phyloP scores from a whole-genome alignment of 495 filamentous ascomycete genomes.

The Platismatia glauca region DNA sequence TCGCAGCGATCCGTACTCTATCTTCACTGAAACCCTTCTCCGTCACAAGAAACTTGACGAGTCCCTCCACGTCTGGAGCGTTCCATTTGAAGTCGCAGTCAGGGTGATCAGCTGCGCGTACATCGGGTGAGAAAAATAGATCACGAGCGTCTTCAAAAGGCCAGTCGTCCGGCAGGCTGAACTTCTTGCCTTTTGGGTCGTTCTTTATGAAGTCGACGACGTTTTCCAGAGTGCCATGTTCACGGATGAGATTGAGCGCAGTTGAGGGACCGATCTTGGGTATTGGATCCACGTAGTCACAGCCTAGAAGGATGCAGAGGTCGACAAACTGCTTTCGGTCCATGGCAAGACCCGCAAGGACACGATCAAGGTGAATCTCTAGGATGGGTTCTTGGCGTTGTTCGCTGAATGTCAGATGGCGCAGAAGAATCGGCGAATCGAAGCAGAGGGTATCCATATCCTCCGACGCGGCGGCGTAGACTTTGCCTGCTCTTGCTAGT shows the following conservation, averaged over 20 bases:
- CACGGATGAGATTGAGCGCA: constrained; percentile 84
- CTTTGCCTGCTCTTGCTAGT: constrained; percentile 84
- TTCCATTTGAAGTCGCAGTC: constrained; percentile 98
- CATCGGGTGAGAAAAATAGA: constrained; percentile 83
- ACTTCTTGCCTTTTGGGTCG: constrained; percentile 63
- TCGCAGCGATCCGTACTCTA: constrained; percentile 67
- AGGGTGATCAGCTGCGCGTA: constrained; percentile 72
- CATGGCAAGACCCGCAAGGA: constrained; percentile 77
- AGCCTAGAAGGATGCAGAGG: constrained; percentile 94
- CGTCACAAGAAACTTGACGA: constrained; percentile 76
- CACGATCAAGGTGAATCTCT: constrained; percentile 80
- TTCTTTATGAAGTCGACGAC: constrained; percentile 69
- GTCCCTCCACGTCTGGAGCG: constrained; percentile 76
- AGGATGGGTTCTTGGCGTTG: constrained; percentile 96
- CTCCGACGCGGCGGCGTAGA: constrained; percentile 92
- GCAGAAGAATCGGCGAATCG: constrained; percentile 77
- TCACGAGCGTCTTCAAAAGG: constrained; percentile 84
- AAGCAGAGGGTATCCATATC: constrained; percentile 99
- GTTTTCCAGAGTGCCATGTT: constrained; percentile 77
- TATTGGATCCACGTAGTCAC: constrained; percentile 94
- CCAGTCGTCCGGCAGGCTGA: constrained; percentile 82
- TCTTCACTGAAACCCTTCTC: constrained; percentile 98
- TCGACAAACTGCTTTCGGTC: constrained; percentile 87
- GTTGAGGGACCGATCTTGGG: constrained; percentile 87
- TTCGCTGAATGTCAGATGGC: constrained; percentile 93